These are phyloP conservation scores for Clavispora fructus DNA, from an alignment of 805 yeast species.

Conservation along the genomic window DNA sequence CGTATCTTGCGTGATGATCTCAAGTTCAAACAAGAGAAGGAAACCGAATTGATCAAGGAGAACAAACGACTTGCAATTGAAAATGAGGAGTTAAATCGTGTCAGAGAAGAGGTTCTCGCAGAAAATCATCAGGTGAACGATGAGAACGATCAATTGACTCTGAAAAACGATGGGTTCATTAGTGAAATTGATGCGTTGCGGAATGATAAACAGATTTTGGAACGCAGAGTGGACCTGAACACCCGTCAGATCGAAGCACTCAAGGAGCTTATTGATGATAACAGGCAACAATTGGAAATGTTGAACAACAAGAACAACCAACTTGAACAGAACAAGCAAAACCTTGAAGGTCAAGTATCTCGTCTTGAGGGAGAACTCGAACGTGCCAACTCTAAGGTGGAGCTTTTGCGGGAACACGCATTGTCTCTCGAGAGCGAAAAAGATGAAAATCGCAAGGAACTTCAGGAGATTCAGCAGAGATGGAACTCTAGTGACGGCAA, in stretches of 20 bases:
- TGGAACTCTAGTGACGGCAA: slow-evolving; percentile 25
- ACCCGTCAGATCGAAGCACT: slow-evolving; percentile 51
- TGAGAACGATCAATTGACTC: slow-evolving; percentile 37
- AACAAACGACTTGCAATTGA: slow-evolving; percentile 58
- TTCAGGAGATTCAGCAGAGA: slow-evolving; percentile 21
- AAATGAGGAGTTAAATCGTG: slow-evolving; percentile 41
- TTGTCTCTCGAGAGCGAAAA: slow-evolving; percentile 29
- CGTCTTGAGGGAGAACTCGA: slow-evolving; percentile 21
- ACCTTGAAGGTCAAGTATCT: slow-evolving; percentile 26
- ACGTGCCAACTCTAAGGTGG: slow-evolving; percentile 23
- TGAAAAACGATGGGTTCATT: slow-evolving; percentile 20
- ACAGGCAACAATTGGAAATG: slow-evolving; percentile 58
- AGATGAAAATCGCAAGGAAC: slow-evolving; percentile 29
- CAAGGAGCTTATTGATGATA: slow-evolving; percentile 54
- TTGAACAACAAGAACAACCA: slow-evolving; percentile 20
- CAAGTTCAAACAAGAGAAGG: slow-evolving; percentile 51
- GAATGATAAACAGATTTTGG: slow-evolving; percentile 30
- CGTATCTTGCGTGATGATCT: slow-evolving; percentile 50
- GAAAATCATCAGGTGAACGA: slow-evolving; percentile 34
- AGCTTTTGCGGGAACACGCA: slow-evolving; percentile 29
- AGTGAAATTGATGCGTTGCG: slow-evolving; percentile 26
- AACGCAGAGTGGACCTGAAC: slow-evolving; percentile 30
- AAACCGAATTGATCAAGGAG: slow-evolving; percentile 60
- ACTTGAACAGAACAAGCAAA: slow-evolving; percentile 29
- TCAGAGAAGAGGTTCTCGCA: slow-evolving; percentile 23